Percentiles rank a stretch among this genome's conserved stretches.
Conservation (phyloP, 768 basidiomycete genomes). For the Amanita muscaria region DNA sequence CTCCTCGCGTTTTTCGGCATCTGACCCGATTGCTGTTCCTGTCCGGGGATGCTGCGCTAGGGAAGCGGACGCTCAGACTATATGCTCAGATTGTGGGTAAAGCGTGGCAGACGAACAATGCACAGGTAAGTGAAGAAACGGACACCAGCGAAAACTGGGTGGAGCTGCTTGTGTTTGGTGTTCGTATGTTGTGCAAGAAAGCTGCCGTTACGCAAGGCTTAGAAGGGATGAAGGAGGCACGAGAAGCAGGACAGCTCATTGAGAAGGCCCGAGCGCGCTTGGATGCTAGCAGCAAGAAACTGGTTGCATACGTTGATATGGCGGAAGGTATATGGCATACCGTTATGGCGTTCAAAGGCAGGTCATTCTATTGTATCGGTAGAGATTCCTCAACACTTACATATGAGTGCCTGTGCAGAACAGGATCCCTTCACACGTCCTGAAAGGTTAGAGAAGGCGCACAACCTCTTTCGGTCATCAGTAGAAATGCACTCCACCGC, state of each 20-base stretch:
- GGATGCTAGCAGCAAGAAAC: conserved; percentile 35
- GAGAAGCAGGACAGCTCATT: conserved; percentile 54
- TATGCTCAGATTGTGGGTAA: conserved; percentile 84
- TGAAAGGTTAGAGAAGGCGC: conserved; percentile 47
- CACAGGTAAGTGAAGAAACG: conserved; percentile 32
- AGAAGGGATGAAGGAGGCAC: conserved; percentile 45
- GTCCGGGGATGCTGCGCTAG: conserved; percentile 49
- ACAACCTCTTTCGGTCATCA: conserved; percentile 40
- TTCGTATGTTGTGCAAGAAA: conserved; percentile 62
- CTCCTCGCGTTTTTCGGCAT: conserved; percentile 75
- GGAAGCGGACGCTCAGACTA: conserved; percentile 66
- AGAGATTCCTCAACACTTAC: not conserved
- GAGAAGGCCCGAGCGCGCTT: conserved; percentile 52
- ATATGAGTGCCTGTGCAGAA: conserved; percentile 31
- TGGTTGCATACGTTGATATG: conserved; percentile 51
- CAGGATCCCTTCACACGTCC: conserved; percentile 57
- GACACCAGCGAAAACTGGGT: conserved; percentile 72
- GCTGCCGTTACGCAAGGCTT: conserved; percentile 17
- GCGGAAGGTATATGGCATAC: conserved; percentile 70
- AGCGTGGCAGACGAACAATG: conserved; percentile 54
- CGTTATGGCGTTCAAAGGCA: conserved; percentile 64
- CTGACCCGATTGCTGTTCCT: conserved; percentile 67
- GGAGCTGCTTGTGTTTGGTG: conserved; percentile 67
- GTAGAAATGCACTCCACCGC: conserved; percentile 41
- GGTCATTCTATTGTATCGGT: conserved; percentile 9